Evolutionary conservation across 495 filamentous ascomycete genomes (phyloP).

Genomic region (Penicillium parvum): DNA sequence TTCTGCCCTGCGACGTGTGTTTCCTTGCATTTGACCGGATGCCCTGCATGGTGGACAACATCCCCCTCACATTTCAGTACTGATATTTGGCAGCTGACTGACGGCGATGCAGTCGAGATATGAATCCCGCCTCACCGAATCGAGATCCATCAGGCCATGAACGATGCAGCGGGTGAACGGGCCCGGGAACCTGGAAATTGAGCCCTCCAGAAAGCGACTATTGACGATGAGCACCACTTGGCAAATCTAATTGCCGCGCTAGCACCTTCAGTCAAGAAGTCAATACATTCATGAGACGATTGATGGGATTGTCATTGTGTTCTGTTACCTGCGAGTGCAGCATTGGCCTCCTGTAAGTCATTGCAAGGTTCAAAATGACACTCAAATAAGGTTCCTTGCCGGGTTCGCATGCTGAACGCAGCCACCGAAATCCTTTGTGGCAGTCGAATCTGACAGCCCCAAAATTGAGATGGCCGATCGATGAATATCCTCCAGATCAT

Average conservation of each 20-base stretch:
- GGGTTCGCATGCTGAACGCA: slow-evolving; percentile 1
- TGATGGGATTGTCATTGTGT: too few species aligned
- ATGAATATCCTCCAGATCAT: too few species aligned
- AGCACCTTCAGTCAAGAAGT: too few species aligned
- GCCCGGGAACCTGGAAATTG: background rate
- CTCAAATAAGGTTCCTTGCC: background rate
- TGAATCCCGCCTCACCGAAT: slow-evolving; percentile 2
- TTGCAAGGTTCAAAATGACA: background rate
- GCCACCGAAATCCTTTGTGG: too few species aligned
- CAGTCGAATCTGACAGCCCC: too few species aligned
- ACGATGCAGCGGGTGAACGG: too few species aligned
- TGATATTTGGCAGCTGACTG: slow-evolving; percentile 7
- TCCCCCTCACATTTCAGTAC: slow-evolving; percentile 12
- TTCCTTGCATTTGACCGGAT: slow-evolving; percentile 8
- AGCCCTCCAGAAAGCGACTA: background rate
- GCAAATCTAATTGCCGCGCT: too few species aligned
- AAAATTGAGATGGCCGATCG: too few species aligned
- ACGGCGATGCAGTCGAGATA: slow-evolving; percentile 13
- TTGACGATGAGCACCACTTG: background rate
- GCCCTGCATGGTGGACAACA: slow-evolving; percentile 5
- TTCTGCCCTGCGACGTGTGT: background rate
- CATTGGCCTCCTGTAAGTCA: background rate
- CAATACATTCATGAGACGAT: too few species aligned
- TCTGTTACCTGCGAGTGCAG: too few species aligned
- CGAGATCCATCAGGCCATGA: slow-evolving; percentile 4